Evolutionary conservation across 768 basidiomycete species (phyloP), one percentile per base, ranked within the genome.

Genomic region (Lentinus tigrinus): DNA sequence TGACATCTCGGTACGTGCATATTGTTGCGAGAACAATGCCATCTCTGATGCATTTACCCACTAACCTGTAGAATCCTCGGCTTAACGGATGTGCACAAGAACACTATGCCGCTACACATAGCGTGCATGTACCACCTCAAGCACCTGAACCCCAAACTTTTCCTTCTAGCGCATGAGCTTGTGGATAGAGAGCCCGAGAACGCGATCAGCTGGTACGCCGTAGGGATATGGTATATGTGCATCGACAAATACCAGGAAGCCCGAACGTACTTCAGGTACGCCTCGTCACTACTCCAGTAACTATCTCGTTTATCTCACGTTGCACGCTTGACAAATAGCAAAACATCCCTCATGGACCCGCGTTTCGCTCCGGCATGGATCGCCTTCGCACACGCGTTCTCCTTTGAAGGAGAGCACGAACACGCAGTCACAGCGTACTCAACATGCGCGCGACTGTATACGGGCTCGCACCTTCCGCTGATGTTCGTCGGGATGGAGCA

Each of bases 401-500:
- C 96, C 2, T 78, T 92, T 63, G 97, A 99, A 71, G 95, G 95
- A 16, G 97, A 99, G 71, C 97, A 98, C 75, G 96, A 98, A 65
- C 95, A 98, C 67, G 96, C 97, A 3, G 93, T 98, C 44, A 98
- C 94, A 0, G 96, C 97, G 1, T 99, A 99, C 72, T 98, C 96
- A 23, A 98, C 97, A 0, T 95, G 93, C 57, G 92, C 94, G 4
- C 79, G 96, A 36, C 88, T 98, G 79, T 98, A 98, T 70, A 91
- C 89, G 58, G 97, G 95, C n/a, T 95, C 95, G 3, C 96, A 99
- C 74, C 75, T 99, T 4, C 95, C 97, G 1, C 77, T 97, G 43
- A 85, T 95, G 74, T 98, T 95, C 69, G 93, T 98, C 46, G 97
- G 96, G 6, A 98, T 98, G 95, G 96, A 99, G 72, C 92, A 98